Base-by-base conservation (phyloP, 352 stramenopile genomes). In the Globisporangium cederbergense region DNA sequence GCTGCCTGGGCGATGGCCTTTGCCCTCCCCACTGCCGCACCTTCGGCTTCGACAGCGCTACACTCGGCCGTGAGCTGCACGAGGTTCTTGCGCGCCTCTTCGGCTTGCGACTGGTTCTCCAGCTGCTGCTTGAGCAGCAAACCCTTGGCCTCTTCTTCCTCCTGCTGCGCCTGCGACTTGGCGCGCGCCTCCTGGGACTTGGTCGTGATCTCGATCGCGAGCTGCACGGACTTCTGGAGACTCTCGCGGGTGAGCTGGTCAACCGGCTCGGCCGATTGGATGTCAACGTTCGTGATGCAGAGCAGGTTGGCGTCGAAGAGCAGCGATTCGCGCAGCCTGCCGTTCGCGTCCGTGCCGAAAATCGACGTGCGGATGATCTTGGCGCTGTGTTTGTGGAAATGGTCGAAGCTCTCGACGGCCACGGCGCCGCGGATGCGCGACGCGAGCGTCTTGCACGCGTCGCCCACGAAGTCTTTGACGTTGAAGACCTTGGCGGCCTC, bases 181-280 rank as follows among this genome's bases (percentile, higher is more conserved):
- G 84, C 84, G 4, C 82, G 81, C 10, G 84, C 84, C 58, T 93
- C 84, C 52, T 93, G 84, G 1, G 82, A 91, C 57, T 93, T 90
- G 50, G 84, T 93, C 38, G 84, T 93, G 75, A 93, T 93, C 61
- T 91, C 82, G 50, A 93, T 93, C 28, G 84, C 84, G n/a, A 93
- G 60, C 42, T 93, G 84, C 49, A 93, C 84, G 1, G 81, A 91
- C 64, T 90, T 91, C 64, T 93, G 84, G 38, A 93, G 65, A 68
- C 81, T 91, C 59, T 89, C 78, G 25, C 84, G 81, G 3, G 84
- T 93, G 42, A 88, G 67, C 10, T 78, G 72, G 20, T 93, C 84
- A 30, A 93, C 84, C 2, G 84, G 84, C 59, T 93, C 84, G 25
- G 83, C 84, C 7, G 81, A 90, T 47, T 93, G 84, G 42, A 93